A percentile compares a stretch with the other conserved stretches of the same genome.
These are phyloP conservation scores for Heliamphora pulchella DNA, from an alignment of 179 eudicot species.

Conservation along the genomic window DNA sequence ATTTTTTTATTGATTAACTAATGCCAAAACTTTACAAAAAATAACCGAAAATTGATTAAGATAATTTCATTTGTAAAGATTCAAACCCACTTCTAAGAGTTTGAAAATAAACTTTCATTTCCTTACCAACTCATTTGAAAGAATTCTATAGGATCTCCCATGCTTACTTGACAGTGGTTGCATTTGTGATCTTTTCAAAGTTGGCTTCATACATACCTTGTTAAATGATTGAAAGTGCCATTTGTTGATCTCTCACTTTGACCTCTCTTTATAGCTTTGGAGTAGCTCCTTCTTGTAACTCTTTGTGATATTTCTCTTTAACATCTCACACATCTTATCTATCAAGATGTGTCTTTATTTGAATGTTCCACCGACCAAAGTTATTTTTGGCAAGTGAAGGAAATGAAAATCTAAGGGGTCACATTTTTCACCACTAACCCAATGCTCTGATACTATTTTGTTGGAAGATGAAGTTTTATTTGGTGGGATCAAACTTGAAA, in stretches of 20 bases:
- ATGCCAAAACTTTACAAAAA: neutral
- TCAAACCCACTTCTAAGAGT: conserved; percentile 15
- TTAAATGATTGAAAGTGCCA: conserved; percentile 5
- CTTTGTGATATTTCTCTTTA: neutral
- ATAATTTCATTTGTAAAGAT: conserved; percentile 5
- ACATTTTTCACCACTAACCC: neutral
- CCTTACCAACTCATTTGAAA: conserved; percentile 15
- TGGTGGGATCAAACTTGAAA: no score
- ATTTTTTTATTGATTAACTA: conserved; percentile 1
- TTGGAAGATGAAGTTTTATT: neutral
- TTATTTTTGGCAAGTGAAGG: neutral
- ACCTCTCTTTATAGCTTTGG: neutral
- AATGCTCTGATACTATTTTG: neutral
- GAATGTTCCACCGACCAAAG: neutral
- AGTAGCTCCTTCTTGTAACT: neutral
- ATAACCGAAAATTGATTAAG: conserved; percentile 6
- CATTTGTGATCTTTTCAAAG: conserved; percentile 6
- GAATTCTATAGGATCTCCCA: conserved; percentile 17
- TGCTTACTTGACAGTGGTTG: conserved; percentile 14
- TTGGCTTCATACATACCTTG: conserved; percentile 8
- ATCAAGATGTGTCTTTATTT: neutral
- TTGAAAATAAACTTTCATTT: conserved; percentile 19
- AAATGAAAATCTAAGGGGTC: neutral
- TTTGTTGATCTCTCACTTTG: conserved; percentile 1
- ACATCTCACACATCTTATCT: neutral